Base-by-base conservation (phyloP, 768 basidiomycete genomes). In the Naganishia onofrii region DNA sequence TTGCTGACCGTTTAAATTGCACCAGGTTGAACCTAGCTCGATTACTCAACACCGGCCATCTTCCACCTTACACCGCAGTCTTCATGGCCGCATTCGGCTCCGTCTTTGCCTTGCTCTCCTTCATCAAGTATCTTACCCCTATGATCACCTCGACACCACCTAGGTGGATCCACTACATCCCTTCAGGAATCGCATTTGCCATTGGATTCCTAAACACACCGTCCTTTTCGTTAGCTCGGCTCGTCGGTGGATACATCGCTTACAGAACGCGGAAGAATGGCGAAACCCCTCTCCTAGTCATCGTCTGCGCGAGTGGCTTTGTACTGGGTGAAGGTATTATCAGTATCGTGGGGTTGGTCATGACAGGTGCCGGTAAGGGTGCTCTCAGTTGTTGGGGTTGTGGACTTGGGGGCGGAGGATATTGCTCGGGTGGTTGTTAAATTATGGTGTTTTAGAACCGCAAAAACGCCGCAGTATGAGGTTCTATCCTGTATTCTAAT, bases 141-240 rank as follows among this genome's bases (percentile, higher is more conserved):
- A 9, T 70, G 7, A 0, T 75, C 0, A 54, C 67, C 23, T 9
- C 71, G 38, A n/a, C 36, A 46, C 13, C 63, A 64, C 38, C 71
- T 2, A 46, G 31, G n/a, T 72, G 66, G 36, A 71, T 79, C 60
- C 86, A 85, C 63, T 92, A 89, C 87, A 88, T 94, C 44, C 92
- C 92, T 5, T 94, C 92, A 0, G 93, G 93, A 28, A 88, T 97
- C 46, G 93, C 93, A 1, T 97, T 97, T 77, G 93, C 93, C 6
- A 91, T 96, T 69, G 93, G 95, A 0, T 96, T 98, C 81, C 83
- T 98, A 76, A 98, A 98, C 77, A 92, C 93, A 0, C 95, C 95
- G 3, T 90, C 90, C 3, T 98, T 97, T 83, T 91, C 92, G 7
- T 85, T 97, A 69, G 93, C 95, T 0, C 87, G 95, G 64, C 84